phyloP scores from a whole-genome alignment of 1,139 yeast species.

The Blastobotrys capitulatus region DNA sequence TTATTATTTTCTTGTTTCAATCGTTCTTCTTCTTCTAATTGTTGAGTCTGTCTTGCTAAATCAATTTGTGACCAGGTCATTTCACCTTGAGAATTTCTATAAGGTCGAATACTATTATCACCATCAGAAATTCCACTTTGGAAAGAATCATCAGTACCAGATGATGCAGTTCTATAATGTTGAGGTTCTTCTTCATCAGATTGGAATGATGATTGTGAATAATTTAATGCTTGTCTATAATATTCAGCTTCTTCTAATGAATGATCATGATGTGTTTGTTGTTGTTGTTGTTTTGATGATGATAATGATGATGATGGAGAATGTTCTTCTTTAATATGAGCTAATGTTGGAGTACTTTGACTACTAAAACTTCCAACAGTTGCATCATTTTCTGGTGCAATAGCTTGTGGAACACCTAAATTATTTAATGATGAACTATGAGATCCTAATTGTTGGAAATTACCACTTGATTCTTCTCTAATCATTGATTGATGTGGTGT shows the following conservation, averaged over 20 bases:
- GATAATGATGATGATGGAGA: neutral
- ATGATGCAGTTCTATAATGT: constrained; percentile 14
- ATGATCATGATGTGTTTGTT: neutral
- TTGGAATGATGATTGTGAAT: constrained; percentile 12
- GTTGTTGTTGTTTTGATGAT: too few relatives aligned
- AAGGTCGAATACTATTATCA: constrained; percentile 28
- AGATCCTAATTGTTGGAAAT: constrained; percentile 21
- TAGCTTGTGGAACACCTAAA: neutral
- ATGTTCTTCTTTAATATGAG: too few relatives aligned
- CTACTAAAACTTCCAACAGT: neutral
- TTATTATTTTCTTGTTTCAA: too few relatives aligned
- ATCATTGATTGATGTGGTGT: constrained; percentile 23
- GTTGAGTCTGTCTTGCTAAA: constrained; percentile 9
- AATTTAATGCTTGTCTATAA: constrained; percentile 10
- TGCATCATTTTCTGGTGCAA: constrained; percentile 2
- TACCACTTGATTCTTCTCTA: constrained; percentile 22
- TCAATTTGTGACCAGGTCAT: constrained; percentile 29
- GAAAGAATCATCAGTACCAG: constrained; percentile 10
- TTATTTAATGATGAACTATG: constrained; percentile 21
- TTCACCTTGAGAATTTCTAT: constrained; percentile 32
- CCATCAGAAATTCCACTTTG: constrained; percentile 10
- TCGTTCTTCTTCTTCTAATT: neutral
- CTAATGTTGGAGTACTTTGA: constrained; percentile 1
- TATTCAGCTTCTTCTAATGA: constrained; percentile 2
- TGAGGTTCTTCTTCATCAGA: constrained; percentile 10